A percentile compares a stretch with the other conserved stretches of the same genome.
Conservation (phyloP, 805 yeast genomes). For the Saccharomycopsis babjevae region DNA sequence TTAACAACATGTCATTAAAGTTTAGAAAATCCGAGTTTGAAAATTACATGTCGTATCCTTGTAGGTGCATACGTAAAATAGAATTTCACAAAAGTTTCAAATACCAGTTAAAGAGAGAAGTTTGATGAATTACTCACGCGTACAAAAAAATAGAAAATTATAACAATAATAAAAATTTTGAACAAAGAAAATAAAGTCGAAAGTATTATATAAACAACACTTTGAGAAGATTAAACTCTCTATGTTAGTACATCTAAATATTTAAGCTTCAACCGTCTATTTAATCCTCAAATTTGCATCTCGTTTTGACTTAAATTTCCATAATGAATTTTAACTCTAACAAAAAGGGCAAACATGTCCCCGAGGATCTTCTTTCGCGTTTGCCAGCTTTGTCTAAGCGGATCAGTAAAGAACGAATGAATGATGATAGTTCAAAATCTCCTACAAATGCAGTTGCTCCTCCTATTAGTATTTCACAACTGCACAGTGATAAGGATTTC, state of each 20-base stretch:
- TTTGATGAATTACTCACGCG: neutral
- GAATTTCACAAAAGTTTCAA: too few relatives aligned
- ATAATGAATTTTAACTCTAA: neutral
- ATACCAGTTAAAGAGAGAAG: neutral
- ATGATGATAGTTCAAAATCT: neutral
- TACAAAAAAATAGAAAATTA: neutral
- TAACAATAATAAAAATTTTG: neutral
- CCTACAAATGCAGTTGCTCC: slow-evolving; percentile 3
- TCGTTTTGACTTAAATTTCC: too few relatives aligned
- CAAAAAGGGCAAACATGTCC: slow-evolving; percentile 5
- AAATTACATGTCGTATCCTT: neutral
- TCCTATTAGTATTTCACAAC: slow-evolving; percentile 21
- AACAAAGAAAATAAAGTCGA: neutral
- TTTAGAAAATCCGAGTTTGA: neutral
- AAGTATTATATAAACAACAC: neutral
- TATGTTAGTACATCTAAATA: too few relatives aligned
- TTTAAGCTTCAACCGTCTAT: too few relatives aligned
- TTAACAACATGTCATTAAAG: neutral
- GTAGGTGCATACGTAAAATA: neutral
- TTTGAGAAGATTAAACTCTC: too few relatives aligned
- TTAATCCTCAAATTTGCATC: too few relatives aligned
- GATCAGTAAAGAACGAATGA: slow-evolving; percentile 13
- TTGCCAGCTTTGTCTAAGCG: slow-evolving; percentile 12
- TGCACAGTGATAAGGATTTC: slow-evolving; percentile 44
- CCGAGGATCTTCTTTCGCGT: slow-evolving; percentile 12